A percentile compares a stretch with the other conserved stretches of the same genome.
These are phyloP conservation scores for Psilocybe cubensis DNA, from an alignment of 768 basidiomycete genomes.

Conservation along the genomic window DNA sequence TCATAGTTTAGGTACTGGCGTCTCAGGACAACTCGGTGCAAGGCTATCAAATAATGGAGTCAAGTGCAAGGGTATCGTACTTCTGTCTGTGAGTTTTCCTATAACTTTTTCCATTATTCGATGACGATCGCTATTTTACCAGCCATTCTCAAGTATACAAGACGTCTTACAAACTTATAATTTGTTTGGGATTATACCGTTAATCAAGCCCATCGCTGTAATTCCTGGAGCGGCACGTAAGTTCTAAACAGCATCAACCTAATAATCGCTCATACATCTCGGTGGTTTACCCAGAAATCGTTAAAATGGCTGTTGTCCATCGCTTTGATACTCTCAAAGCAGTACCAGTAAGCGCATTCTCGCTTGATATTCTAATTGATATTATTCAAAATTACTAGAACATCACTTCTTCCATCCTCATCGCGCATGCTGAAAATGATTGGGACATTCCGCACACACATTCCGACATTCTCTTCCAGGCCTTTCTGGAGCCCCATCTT, in stretches of 20 bases:
- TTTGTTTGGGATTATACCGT: conserved; percentile 67
- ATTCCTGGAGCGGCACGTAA: conserved; percentile 69
- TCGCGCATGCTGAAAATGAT: conserved; percentile 82
- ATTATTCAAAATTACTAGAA: conserved; percentile 43
- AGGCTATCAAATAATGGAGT: conserved; percentile 48
- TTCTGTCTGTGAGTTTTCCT: conserved; percentile 43
- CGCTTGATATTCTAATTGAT: conserved; percentile 9
- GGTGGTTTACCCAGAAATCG: too few species aligned
- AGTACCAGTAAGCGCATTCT: conserved; percentile 53
- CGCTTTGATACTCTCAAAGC: conserved; percentile 65
- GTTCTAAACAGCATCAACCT: not conserved
- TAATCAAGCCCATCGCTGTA: conserved; percentile 70
- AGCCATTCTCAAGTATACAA: conserved; percentile 66
- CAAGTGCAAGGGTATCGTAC: conserved; percentile 47
- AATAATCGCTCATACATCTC: too few species aligned
- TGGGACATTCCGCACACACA: conserved; percentile 78
- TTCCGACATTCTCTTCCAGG: conserved; percentile 72
- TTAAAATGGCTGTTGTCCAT: conserved; percentile 51
- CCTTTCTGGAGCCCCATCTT: conserved; percentile 67
- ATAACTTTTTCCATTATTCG: not conserved
- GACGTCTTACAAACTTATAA: conserved; percentile 72
- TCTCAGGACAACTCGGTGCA: conserved; percentile 56
- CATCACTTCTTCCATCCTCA: conserved; percentile 68
- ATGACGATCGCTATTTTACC: not conserved
- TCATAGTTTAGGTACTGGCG: conserved; percentile 89